Conservation (phyloP, 164 flowering plant genomes). For the Pachysandra terminalis region DNA sequence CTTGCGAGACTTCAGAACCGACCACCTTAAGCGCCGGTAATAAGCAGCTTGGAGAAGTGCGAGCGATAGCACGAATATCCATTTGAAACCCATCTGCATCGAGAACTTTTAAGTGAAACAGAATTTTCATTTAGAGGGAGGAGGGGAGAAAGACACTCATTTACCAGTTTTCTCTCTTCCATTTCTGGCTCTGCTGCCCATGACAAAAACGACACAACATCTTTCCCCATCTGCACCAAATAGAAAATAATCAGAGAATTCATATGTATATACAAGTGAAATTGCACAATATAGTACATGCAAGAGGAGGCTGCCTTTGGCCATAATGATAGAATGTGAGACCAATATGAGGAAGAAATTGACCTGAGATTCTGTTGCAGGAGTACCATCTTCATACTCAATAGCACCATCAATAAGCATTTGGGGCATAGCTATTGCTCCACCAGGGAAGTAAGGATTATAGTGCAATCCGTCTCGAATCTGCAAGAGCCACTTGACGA, state of each 20-base stretch:
- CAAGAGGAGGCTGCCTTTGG: not conserved
- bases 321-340: not conserved
- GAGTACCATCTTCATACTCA: slow-evolving; percentile 87
- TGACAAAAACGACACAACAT: slow-evolving; percentile 67
- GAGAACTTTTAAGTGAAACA: too few species aligned
- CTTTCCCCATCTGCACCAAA: slow-evolving; percentile 79
- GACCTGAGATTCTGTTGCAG: slow-evolving; percentile 92
- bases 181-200: slow-evolving; percentile 97
- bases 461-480: slow-evolving; percentile 82
- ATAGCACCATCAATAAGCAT: slow-evolving; percentile 92
- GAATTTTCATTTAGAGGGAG: too few species aligned
- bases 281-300: not conserved
- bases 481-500: slow-evolving; percentile 26
- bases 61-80: slow-evolving; percentile 68
- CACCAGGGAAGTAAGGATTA: slow-evolving; percentile 95
- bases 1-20: slow-evolving; percentile 65
- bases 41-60: slow-evolving; percentile 75
- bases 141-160: not conserved
- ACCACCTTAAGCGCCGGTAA: slow-evolving; percentile 72
- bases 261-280: not conserved
- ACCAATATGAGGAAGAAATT: not conserved
- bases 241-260: not conserved
- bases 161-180: slow-evolving; percentile 91
- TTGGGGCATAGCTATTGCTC: slow-evolving; percentile 96
- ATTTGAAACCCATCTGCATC: slow-evolving; percentile 83